Base-by-base conservation (phyloP, 2,329 filamentous ascomycete genomes). In the Ceratocystiopsis minuta region DNA sequence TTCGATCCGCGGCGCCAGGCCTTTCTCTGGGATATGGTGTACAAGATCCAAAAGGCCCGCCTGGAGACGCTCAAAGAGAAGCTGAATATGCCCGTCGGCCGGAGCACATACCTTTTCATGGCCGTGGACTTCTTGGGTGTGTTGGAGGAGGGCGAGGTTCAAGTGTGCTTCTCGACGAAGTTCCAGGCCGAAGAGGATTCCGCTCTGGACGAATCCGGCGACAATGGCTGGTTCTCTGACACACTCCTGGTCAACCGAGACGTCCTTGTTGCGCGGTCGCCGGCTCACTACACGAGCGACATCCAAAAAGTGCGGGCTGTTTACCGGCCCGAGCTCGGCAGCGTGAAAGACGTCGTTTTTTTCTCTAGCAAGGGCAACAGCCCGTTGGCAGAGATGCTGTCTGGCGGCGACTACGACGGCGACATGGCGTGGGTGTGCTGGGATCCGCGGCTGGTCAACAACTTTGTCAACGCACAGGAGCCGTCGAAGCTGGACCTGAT, bases 401-500 rank as follows among this genome's bases (percentile, higher is more conserved):
- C 80, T 1, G 83, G 83, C 0, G 83, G 83, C 0, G 83, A 88
- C 51, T 88, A 86, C 47, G 82, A 88, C 49, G 83, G 83, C 0
- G 83, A 90, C 47, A 68, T 62, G n/a, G 72, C 80, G 5, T 87
- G 80, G 80, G 59, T 84, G 0, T 84, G 78, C 51, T 88, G 79
- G 78, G 80, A 87, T 24, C 60, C 64, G 0, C 57, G 60, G 0
- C 66, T 90, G 3, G 78, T 83, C 0, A 50, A 61, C 6, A 73
- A 74, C n/a, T 88, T 88, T 49, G 49, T 52, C 5, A 85, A 81
- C 44, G 71, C 73, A 0, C 60, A 66, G 0, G 56, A 66, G 6
- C 71, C 69, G 0, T 31, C 52, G 1, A 42, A 55, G 9, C 58
- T 59, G 0, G 64, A 72, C 41, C 54, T 78, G 0, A 60, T 68